Conservation (phyloP, 106 monocot species). For the Dendrobium chrysotoxum region DNA sequence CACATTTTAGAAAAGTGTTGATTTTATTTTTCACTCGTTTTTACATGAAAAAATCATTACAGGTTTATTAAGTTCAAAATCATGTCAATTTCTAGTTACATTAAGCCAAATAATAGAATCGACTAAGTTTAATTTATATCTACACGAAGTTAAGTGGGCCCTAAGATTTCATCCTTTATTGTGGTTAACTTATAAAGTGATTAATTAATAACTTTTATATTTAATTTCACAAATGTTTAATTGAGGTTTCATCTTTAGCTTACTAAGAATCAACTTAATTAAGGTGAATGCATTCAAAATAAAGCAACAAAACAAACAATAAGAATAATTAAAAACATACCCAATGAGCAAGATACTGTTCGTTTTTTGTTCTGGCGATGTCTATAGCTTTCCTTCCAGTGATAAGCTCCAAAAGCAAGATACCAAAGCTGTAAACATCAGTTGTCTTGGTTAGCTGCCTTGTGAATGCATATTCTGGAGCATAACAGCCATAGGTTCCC, state of each 20-base stretch:
- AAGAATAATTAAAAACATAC: slow-evolving; percentile 7
- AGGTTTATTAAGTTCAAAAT: not conserved
- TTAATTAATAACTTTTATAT: too few relatives aligned
- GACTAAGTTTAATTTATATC: too few relatives aligned
- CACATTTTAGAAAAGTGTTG: not conserved
- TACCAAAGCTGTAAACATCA: slow-evolving; percentile 59
- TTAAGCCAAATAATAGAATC: not conserved
- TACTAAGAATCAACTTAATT: not conserved
- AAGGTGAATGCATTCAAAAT: not conserved
- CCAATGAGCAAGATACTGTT: slow-evolving; percentile 23
- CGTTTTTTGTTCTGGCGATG: not conserved
- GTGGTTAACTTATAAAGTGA: too few relatives aligned
- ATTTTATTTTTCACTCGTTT: not conserved
- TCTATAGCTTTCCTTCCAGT: slow-evolving; percentile 17
- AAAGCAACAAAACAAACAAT: not conserved
- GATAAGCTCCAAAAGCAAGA: slow-evolving; percentile 24
- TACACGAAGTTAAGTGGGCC: too few relatives aligned
- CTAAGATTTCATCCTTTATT: too few relatives aligned
- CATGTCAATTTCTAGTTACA: not conserved
- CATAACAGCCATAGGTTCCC: slow-evolving; percentile 63
- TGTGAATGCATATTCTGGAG: slow-evolving; percentile 28
- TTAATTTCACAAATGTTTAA: too few relatives aligned
- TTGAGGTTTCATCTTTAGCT: too few relatives aligned
- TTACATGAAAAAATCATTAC: not conserved
- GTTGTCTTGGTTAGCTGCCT: slow-evolving; percentile 44